Percentiles rank a stretch among this genome's conserved stretches.
Evolutionary conservation across 371 early-diverging fungal species (phyloP).

Genomic region (Zopfochytrium polystomum): DNA sequence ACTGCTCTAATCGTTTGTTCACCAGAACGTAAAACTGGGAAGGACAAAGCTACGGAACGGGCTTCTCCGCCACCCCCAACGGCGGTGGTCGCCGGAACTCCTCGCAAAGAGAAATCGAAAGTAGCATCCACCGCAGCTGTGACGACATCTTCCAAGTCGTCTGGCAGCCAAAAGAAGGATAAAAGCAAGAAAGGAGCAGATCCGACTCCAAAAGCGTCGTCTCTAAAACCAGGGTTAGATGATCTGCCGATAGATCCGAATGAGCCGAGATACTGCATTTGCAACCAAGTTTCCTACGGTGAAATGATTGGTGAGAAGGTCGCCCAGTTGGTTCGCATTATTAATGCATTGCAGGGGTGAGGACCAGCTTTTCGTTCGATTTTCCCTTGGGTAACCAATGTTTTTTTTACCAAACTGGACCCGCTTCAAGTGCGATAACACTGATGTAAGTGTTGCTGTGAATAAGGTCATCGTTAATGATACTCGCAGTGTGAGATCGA

Average conservation of each 20-base stretch:
- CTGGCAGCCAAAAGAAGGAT: conserved; percentile 2
- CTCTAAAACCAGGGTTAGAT: conserved; percentile 12
- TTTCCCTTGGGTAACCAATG: background rate
- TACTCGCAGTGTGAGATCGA: conserved; percentile 74
- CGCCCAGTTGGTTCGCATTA: background rate
- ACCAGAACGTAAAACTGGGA: no score
- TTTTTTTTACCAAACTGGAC: conserved; percentile 5
- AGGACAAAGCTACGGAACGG: no score
- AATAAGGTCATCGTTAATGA: background rate
- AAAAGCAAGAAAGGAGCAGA: conserved; percentile 13
- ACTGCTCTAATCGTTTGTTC: no score
- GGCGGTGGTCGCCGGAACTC: background rate
- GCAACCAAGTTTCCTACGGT: conserved; percentile 92
- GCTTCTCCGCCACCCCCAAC: background rate
- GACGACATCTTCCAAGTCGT: background rate
- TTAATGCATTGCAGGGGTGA: conserved; percentile 16
- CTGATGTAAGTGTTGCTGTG: conserved; percentile 60
- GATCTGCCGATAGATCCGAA: conserved; percentile 90
- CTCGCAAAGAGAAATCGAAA: conserved; percentile 10
- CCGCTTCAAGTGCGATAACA: conserved; percentile 72
- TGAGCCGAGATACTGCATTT: conserved; percentile 93
- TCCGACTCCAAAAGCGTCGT: conserved; percentile 6
- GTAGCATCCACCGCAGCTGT: background rate
- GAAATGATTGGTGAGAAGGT: conserved; percentile 81
- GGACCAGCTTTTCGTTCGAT: background rate